Evolutionary conservation across 2,329 filamentous ascomycete genomes (phyloP).

Genomic region (Colletotrichum incanum): DNA sequence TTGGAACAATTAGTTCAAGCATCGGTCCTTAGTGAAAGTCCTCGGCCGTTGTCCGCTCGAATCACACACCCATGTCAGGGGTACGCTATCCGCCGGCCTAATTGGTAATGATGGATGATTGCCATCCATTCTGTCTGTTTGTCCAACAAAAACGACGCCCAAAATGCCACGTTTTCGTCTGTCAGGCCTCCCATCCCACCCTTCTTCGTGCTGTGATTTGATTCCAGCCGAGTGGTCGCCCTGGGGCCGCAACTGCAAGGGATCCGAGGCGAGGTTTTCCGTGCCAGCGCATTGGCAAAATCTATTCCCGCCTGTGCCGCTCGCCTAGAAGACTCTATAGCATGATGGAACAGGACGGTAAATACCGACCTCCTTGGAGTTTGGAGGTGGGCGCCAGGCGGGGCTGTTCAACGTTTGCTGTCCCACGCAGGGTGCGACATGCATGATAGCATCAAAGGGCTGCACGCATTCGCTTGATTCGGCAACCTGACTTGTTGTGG

Average conservation of each 20-base stretch:
- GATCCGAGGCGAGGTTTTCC: slow-evolving; percentile 12
- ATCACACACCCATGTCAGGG: background rate
- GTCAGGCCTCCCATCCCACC: background rate
- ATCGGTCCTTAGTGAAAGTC: background rate
- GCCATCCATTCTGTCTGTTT: background rate
- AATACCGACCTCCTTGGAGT: background rate
- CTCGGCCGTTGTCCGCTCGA: background rate
- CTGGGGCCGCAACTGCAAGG: slow-evolving; percentile 28
- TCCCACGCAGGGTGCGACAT: background rate
- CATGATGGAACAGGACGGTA: background rate
- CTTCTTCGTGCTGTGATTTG: background rate
- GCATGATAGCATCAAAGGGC: background rate
- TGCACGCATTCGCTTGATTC: background rate
- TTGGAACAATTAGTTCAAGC: background rate
- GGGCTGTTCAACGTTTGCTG: slow-evolving; percentile 12
- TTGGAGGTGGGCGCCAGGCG: background rate
- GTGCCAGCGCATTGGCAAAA: slow-evolving; percentile 21
- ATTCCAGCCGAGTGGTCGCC: slow-evolving; percentile 19
- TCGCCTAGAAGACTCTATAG: slow-evolving; percentile 13
- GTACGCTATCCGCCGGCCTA: slow-evolving; percentile 12
- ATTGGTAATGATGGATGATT: background rate
- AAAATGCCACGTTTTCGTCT: slow-evolving; percentile 9
- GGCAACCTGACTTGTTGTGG: background rate
- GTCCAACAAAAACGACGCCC: background rate
- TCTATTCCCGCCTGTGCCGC: slow-evolving; percentile 32